Percentiles rank a stretch among this genome's conserved stretches.
Conservation (phyloP, 208 protist species). For the Wallacemonas collosoma region DNA sequence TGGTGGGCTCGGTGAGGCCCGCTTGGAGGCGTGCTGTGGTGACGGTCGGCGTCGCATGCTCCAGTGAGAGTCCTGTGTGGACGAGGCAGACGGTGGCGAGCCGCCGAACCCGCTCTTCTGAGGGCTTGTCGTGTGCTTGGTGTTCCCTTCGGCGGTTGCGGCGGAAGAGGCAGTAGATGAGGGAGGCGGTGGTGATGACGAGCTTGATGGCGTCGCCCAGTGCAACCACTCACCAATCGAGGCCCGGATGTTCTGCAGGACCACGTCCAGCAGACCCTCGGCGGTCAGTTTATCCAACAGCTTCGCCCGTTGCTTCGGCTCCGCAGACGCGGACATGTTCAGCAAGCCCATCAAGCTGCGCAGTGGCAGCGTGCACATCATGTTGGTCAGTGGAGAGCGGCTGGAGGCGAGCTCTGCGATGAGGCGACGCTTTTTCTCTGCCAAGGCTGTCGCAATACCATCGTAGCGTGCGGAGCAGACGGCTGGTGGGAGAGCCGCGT, state of each 20-base stretch:
- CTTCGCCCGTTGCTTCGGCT: conserved; percentile 59
- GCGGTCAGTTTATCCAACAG: conserved; percentile 72
- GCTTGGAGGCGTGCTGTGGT: background rate
- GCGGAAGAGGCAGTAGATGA: background rate
- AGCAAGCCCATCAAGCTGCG: conserved; percentile 57
- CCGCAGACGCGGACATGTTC: conserved; percentile 67
- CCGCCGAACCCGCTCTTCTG: background rate
- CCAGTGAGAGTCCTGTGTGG: background rate
- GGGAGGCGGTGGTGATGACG: background rate
- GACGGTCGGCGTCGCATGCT: background rate
- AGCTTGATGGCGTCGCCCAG: background rate
- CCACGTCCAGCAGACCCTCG: conserved; percentile 64
- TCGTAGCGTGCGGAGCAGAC: conserved; percentile 90
- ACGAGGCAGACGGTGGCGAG: background rate
- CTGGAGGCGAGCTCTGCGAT: conserved; percentile 63
- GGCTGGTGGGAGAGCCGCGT: conserved; percentile 82
- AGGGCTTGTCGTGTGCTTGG: background rate
- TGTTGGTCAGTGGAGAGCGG: conserved; percentile 39
- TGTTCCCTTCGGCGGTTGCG: background rate
- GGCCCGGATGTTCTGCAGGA: conserved; percentile 44
- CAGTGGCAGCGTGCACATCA: conserved; percentile 62
- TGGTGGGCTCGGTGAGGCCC: background rate
- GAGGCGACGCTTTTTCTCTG: conserved; percentile 74
- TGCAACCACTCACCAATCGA: conserved; percentile 14
- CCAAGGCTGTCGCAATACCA: conserved; percentile 51